Conservation (phyloP, 2,329 filamentous ascomycete genomes). For the Trichoderma afroharzianum region DNA sequence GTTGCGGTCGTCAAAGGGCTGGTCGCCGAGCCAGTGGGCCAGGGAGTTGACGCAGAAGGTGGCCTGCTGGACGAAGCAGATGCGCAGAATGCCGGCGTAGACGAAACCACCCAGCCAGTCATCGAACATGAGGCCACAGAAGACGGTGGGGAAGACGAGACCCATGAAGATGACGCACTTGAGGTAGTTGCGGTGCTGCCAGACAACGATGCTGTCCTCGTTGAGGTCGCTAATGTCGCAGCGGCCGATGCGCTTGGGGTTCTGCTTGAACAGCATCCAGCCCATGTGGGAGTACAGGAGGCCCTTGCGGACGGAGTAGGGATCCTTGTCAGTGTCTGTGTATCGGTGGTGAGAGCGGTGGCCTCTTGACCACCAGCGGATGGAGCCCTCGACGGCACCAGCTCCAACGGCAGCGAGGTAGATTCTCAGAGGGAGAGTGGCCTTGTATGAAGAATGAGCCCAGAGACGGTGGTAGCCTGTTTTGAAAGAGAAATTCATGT, state of each 20-base stretch:
- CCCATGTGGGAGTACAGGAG: constrained; percentile 74
- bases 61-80: constrained; percentile 88
- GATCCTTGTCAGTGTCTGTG: constrained; percentile 89
- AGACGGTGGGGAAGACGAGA: constrained; percentile 68
- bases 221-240: constrained; percentile 87
- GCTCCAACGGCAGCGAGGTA: constrained; percentile 79
- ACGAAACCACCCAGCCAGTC: constrained; percentile 80
- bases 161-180: constrained; percentile 76
- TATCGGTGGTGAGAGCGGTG: constrained; percentile 88
- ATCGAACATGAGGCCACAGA: constrained; percentile 75
- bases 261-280: constrained; percentile 94
- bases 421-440: constrained; percentile 69
- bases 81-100: constrained; percentile 79
- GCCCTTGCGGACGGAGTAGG: constrained; percentile 87
- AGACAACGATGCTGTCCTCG: constrained; percentile 79
- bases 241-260: constrained; percentile 82
- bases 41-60: constrained; percentile 92
- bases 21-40: constrained; percentile 86
- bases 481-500: background rate
- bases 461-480: constrained; percentile 63
- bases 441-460: constrained; percentile 83
- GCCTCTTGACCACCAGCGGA: constrained; percentile 84
- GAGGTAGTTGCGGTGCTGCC: constrained; percentile 84
- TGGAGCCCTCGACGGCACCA: constrained; percentile 80
- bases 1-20: constrained; percentile 91